A percentile compares a stretch with the other conserved stretches of the same genome.
These are phyloP conservation scores for Penicillium aurantiogriseum DNA, from an alignment of 2,329 filamentous ascomycete species.

Conservation along the genomic window DNA sequence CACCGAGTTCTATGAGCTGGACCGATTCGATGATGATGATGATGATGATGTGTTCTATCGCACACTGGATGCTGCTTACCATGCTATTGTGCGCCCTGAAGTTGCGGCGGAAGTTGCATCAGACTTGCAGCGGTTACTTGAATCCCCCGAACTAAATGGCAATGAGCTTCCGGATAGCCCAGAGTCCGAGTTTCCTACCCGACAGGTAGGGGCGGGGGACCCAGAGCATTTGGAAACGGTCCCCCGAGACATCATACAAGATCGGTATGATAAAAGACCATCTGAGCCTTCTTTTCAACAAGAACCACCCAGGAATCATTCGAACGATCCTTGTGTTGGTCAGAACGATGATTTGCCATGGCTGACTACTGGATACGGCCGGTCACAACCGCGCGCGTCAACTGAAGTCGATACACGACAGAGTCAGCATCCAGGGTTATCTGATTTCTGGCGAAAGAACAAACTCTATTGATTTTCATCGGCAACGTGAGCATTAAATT, in stretches of 20 bases:
- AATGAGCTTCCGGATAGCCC: background rate
- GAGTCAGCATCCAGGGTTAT: background rate
- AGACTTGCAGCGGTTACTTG: background rate
- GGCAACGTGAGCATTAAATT: conserved; percentile 11
- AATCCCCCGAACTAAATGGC: background rate
- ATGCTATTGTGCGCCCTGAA: background rate
- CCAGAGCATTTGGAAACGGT: background rate
- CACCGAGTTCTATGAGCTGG: background rate
- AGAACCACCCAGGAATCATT: background rate
- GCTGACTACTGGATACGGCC: background rate
- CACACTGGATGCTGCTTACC: conserved; percentile 6
- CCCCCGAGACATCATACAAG: background rate
- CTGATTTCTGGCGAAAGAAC: conserved; percentile 25
- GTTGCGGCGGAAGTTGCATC: background rate
- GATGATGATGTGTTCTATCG: conserved; percentile 7
- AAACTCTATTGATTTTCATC: conserved; percentile 27
- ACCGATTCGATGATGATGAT: conserved; percentile 3
- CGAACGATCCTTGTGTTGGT: background rate
- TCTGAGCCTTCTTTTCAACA: background rate
- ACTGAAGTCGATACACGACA: background rate
- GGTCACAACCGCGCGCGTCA: background rate
- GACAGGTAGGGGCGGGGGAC: background rate
- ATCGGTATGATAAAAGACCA: background rate
- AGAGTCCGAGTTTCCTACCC: too few species aligned
- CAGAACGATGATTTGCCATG: background rate